A percentile compares a stretch with the other conserved stretches of the same genome.
phyloP scores from a whole-genome alignment of 306 rosid species.

The Crataegus laevigata region DNA sequence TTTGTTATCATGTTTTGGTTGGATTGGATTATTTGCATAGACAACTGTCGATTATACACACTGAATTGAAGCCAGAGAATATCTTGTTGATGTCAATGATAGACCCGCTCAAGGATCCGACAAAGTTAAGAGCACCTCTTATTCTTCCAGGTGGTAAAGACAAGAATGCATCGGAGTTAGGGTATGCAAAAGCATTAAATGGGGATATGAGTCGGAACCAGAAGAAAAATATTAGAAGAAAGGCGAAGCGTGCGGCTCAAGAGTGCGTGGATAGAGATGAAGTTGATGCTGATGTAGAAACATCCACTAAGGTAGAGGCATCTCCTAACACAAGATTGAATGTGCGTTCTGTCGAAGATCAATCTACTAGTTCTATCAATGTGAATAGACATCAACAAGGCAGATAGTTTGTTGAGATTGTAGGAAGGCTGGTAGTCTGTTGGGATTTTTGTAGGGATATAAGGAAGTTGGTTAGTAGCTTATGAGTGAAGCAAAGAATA shows the following conservation, averaged over 20 bases:
- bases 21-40: conserved; percentile 94
- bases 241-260: conserved; percentile 91
- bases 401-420: too few relatives aligned
- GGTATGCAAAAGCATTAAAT: conserved; percentile 41
- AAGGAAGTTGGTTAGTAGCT: too few relatives aligned
- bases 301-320: conserved; percentile 40
- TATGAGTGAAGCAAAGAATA: too few relatives aligned
- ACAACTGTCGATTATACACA: conserved; percentile 89
- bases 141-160: conserved; percentile 57
- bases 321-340: conserved; percentile 46
- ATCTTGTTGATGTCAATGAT: conserved; percentile 68
- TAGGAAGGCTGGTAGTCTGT: too few relatives aligned
- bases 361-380: conserved; percentile 39
- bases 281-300: conserved; percentile 44
- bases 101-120: conserved; percentile 79
- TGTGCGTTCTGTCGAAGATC: conserved; percentile 34
- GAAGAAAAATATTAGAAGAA: conserved; percentile 73
- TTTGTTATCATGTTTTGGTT: conserved; percentile 74
- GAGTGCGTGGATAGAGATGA: conserved; percentile 60
- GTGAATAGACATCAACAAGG: conserved; percentile 32
- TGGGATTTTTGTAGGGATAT: too few relatives aligned
- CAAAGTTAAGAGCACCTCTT: conserved; percentile 54
- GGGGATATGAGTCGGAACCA: conserved; percentile 74
- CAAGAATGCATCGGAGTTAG: conserved; percentile 42
- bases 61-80: conserved; percentile 92